phyloP scores from a whole-genome alignment of 2,329 filamentous ascomycete species.

The Neospermospora avenae region DNA sequence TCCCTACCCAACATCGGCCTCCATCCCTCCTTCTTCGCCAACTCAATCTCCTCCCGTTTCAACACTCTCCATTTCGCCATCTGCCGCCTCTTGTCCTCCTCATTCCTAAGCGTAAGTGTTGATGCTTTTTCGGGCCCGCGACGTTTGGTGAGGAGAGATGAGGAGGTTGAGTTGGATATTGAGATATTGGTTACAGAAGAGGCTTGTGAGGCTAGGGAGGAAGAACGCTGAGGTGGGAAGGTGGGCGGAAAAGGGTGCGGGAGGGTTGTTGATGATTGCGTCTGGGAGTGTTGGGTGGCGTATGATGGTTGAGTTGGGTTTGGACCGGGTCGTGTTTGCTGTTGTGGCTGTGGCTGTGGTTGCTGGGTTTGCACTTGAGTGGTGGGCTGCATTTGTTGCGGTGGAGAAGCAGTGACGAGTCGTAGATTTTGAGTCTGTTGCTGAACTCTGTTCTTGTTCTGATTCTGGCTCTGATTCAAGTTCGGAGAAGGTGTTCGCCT shows the following conservation, averaged over 20 bases:
- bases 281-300: neutral
- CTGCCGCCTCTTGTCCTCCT: conserved; percentile 25
- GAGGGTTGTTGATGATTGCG: neutral
- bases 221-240: conserved; percentile 12
- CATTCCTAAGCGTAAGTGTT: conserved; percentile 35
- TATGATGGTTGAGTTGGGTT: neutral
- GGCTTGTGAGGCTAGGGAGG: conserved; percentile 9
- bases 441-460: neutral
- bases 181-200: conserved; percentile 12
- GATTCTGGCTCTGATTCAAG: neutral
- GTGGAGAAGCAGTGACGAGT: neutral
- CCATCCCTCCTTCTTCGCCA: conserved; percentile 29
- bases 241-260: neutral
- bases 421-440: neutral
- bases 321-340: neutral
- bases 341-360: neutral
- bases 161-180: conserved; percentile 35
- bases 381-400: neutral
- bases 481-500: neutral
- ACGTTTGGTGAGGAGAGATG: conserved; percentile 51
- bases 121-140: conserved; percentile 49
- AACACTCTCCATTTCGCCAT: conserved; percentile 29
- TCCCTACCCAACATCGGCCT: conserved; percentile 22
- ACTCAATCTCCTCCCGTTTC: conserved; percentile 23
- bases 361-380: neutral